These are phyloP conservation scores for Phytophthora syringae DNA, from an alignment of 352 stramenopile species.

Conservation along the genomic window DNA sequence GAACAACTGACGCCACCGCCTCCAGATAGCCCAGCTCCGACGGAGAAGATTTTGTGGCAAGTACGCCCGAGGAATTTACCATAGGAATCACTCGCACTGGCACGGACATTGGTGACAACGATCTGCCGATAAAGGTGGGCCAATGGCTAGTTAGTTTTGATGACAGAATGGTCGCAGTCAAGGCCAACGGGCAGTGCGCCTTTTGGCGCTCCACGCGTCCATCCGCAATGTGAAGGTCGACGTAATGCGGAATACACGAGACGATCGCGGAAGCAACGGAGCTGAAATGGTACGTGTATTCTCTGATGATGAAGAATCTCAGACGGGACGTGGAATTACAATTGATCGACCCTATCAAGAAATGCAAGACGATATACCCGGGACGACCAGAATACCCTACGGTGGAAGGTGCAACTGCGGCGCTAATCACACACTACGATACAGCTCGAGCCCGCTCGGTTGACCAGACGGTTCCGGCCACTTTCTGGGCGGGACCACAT, in stretches of 20 bases:
- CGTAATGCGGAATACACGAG: background rate
- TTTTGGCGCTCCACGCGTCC: background rate
- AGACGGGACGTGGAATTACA: background rate
- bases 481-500: background rate
- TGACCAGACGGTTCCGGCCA: background rate
- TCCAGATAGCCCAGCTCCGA: too few species aligned
- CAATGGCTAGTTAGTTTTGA: conserved; percentile 6
- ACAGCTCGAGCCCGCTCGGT: background rate
- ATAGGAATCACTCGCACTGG: background rate
- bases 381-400: background rate
- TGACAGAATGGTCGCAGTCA: background rate
- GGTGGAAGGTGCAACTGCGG: background rate
- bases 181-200: background rate
- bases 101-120: background rate
- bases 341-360: background rate
- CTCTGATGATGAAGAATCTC: background rate
- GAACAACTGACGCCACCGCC: too few species aligned
- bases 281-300: background rate
- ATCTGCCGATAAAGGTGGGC: background rate
- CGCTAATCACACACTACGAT: background rate
- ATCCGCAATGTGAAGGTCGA: background rate
- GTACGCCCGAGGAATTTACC: background rate
- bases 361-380: background rate
- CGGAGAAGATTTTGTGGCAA: too few species aligned
- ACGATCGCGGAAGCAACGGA: background rate